phyloP scores from a whole-genome alignment of 2,329 filamentous ascomycete species.

The Trichoderma sp. region DNA sequence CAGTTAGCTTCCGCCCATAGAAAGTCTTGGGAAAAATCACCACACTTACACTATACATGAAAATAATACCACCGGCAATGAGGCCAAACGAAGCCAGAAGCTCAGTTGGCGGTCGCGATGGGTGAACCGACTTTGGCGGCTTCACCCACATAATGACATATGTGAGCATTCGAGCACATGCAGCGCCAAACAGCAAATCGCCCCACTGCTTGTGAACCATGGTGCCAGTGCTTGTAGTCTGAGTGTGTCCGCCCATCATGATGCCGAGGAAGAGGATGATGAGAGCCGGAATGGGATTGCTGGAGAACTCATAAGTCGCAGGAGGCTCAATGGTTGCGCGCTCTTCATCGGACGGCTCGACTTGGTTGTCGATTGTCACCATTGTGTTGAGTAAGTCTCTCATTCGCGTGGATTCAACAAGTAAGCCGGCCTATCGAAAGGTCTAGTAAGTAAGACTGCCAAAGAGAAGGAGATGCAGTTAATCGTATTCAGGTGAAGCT shows the following conservation, averaged over 20 bases:
- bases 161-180: constrained; percentile 74
- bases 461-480: too few species aligned
- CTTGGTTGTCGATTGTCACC: constrained; percentile 40
- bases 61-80: constrained; percentile 83
- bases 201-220: constrained; percentile 98
- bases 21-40: not conserved
- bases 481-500: constrained; percentile 38
- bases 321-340: constrained; percentile 57
- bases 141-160: constrained; percentile 79
- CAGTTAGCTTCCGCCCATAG: constrained; percentile 27
- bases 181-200: constrained; percentile 76
- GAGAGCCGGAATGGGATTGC: constrained; percentile 86
- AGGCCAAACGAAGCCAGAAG: constrained; percentile 85
- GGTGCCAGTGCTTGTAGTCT: constrained; percentile 77
- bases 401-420: constrained; percentile 74
- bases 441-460: not conserved
- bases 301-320: constrained; percentile 69
- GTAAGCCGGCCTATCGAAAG: constrained; percentile 67
- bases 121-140: constrained; percentile 77
- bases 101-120: constrained; percentile 86
- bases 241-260: constrained; percentile 95
- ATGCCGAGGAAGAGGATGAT: constrained; percentile 84
- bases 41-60: constrained; percentile 80
- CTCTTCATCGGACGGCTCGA: constrained; percentile 46
- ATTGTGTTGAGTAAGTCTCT: constrained; percentile 66